Conservation (phyloP, 225 moss, liverwort and hornwort species). For the Sphagnum contortum region DNA sequence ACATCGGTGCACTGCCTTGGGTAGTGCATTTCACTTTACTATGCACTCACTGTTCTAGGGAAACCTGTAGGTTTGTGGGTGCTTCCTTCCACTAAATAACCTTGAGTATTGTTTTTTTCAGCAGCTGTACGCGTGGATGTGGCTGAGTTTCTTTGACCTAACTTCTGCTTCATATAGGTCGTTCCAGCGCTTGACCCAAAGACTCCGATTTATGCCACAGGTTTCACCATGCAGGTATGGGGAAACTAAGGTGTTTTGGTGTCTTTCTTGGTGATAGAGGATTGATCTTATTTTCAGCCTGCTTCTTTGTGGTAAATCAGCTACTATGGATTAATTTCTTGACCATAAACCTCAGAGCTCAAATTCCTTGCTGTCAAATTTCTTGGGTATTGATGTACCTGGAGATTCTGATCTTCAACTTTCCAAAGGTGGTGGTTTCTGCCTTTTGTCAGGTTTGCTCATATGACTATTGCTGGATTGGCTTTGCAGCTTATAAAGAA, state of each 20-base stretch:
- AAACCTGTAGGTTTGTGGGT: not conserved
- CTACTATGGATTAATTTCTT: not conserved
- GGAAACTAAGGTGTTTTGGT: not conserved
- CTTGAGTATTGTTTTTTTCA: too few species aligned
- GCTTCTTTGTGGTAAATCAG: too few species aligned
- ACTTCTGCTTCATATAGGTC: slow-evolving; percentile 27
- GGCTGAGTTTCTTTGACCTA: not conserved
- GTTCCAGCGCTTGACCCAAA: slow-evolving; percentile 88
- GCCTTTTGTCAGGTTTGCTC: too few species aligned
- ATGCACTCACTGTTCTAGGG: not conserved
- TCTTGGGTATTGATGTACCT: too few species aligned
- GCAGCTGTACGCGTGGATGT: not conserved
- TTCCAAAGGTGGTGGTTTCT: too few species aligned
- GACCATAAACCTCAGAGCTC: not conserved
- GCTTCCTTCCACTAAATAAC: not conserved
- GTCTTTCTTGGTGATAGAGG: too few species aligned
- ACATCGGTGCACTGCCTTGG: slow-evolving; percentile 99
- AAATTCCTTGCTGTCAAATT: not conserved
- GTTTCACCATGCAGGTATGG: slow-evolving; percentile 94
- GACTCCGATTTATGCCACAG: slow-evolving; percentile 95
- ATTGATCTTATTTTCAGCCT: too few species aligned
- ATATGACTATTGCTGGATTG: too few species aligned
- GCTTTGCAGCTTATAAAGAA: slow-evolving; percentile 63
- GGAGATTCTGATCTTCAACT: too few species aligned
- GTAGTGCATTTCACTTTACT: slow-evolving; percentile 18